Conservation (phyloP, 306 rosid species). For the Phaseolus lunatus region DNA sequence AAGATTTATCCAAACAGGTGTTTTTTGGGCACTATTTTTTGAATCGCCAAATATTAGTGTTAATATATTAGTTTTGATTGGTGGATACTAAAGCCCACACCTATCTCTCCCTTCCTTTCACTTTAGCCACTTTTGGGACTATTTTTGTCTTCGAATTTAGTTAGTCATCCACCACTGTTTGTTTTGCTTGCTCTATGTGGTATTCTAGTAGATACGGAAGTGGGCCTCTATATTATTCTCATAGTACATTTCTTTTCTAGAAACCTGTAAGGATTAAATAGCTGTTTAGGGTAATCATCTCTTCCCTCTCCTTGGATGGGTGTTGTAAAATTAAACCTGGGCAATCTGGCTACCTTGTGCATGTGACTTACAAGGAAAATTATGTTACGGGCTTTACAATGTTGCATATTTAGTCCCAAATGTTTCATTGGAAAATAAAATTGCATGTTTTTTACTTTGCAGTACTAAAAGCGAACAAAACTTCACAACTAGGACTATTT, state of each 20-base stretch:
- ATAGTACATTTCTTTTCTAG: constrained; percentile 17
- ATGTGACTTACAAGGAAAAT: background rate
- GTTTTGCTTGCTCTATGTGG: constrained; percentile 31
- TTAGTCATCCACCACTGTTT: background rate
- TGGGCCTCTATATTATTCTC: background rate
- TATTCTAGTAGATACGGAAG: constrained; percentile 10
- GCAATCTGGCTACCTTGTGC: background rate
- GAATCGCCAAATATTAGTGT: too few relatives aligned
- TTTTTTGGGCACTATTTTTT: background rate
- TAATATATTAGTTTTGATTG: too few relatives aligned
- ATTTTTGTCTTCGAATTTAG: constrained; percentile 1
- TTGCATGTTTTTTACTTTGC: background rate
- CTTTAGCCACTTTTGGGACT: background rate
- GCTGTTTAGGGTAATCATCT: constrained; percentile 6
- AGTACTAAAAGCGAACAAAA: background rate
- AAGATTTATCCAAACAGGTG: background rate
- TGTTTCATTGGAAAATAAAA: background rate
- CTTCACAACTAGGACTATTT: constrained; percentile 2
- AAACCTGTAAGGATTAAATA: background rate
- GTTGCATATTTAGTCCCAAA: constrained; percentile 5
- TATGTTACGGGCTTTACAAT: background rate
- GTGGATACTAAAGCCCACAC: too few relatives aligned
- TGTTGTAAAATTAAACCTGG: constrained; percentile 1
- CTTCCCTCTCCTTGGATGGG: constrained; percentile 2
- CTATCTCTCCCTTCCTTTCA: too few relatives aligned